phyloP scores from a whole-genome alignment of 495 filamentous ascomycete genomes.

The Aspergillus affinis region DNA sequence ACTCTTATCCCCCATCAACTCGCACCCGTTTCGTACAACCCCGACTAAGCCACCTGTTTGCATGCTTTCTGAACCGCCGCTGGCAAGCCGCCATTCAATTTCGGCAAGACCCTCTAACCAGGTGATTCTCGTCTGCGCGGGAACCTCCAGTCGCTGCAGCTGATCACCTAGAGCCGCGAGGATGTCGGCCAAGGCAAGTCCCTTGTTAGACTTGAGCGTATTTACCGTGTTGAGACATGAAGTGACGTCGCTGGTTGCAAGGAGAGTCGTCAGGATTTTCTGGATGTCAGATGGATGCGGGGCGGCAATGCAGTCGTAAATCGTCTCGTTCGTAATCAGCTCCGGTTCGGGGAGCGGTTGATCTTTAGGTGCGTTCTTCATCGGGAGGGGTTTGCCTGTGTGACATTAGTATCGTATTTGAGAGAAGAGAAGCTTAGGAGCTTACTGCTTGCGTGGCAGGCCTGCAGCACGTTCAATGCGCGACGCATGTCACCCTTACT shows the following conservation, averaged over 20 bases:
- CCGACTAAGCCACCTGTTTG: slow-evolving; percentile 94
- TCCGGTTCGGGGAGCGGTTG: slow-evolving; percentile 59
- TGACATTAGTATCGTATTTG: neutral
- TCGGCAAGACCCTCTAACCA: slow-evolving; percentile 93
- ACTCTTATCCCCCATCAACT: slow-evolving; percentile 54
- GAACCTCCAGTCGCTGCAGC: slow-evolving; percentile 78
- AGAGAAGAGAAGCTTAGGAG: neutral
- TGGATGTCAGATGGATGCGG: slow-evolving; percentile 88
- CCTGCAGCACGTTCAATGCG: slow-evolving; percentile 92
- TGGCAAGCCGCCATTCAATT: slow-evolving; percentile 85
- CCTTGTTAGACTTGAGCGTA: slow-evolving; percentile 77
- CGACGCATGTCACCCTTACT: slow-evolving; percentile 96
- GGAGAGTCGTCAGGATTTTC: slow-evolving; percentile 77
- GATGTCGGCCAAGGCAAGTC: slow-evolving; percentile 93
- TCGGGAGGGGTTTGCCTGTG: slow-evolving; percentile 67
- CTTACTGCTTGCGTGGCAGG: slow-evolving; percentile 89
- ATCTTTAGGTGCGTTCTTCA: slow-evolving; percentile 60
- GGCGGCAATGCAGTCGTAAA: slow-evolving; percentile 96
- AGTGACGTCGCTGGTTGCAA: slow-evolving; percentile 80
- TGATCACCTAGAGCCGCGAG: slow-evolving; percentile 82
- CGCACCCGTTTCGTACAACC: slow-evolving; percentile 81
- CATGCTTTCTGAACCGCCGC: slow-evolving; percentile 82
- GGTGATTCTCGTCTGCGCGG: slow-evolving; percentile 78
- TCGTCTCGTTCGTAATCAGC: slow-evolving; percentile 82
- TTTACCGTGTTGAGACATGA: slow-evolving; percentile 84